Evolutionary conservation across 441 rosid genomes (phyloP).

Genomic region (Adansonia rubrostipa): DNA sequence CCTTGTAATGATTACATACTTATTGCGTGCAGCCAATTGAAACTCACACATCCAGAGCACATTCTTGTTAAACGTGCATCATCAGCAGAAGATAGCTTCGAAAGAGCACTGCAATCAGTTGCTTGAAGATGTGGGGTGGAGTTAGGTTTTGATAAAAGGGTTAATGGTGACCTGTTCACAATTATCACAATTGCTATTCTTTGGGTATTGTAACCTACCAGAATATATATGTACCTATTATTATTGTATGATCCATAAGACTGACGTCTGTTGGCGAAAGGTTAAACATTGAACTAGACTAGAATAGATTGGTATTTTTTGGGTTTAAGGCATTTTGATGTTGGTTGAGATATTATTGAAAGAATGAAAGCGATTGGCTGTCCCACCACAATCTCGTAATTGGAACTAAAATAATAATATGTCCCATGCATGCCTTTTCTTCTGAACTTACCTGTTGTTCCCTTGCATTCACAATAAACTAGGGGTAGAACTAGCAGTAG

Average conservation of each 20-base stretch:
- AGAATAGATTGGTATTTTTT: not conserved
- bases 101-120: slow-evolving; percentile 81
- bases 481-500: too few species aligned
- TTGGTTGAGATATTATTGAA: too few species aligned
- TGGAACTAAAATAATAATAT: too few species aligned
- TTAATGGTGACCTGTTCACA: not conserved
- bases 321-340: not conserved
- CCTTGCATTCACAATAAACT: too few species aligned
- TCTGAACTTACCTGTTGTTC: too few species aligned
- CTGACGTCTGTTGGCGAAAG: not conserved
- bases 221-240: not conserved
- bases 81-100: slow-evolving; percentile 80
- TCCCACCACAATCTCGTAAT: too few species aligned
- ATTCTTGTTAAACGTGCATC: slow-evolving; percentile 69
- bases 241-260: not conserved
- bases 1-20: slow-evolving; percentile 4
- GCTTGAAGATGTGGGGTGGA: slow-evolving; percentile 44
- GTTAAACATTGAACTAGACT: not conserved
- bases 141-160: slow-evolving; percentile 4
- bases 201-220: slow-evolving; percentile 27
- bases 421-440: too few species aligned
- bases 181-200: not conserved
- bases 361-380: too few species aligned
- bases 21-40: slow-evolving; percentile 77
- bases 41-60: slow-evolving; percentile 78